Conservation (phyloP, 1,284 basidiomycete species). For the Neonothopanus nambi region DNA sequence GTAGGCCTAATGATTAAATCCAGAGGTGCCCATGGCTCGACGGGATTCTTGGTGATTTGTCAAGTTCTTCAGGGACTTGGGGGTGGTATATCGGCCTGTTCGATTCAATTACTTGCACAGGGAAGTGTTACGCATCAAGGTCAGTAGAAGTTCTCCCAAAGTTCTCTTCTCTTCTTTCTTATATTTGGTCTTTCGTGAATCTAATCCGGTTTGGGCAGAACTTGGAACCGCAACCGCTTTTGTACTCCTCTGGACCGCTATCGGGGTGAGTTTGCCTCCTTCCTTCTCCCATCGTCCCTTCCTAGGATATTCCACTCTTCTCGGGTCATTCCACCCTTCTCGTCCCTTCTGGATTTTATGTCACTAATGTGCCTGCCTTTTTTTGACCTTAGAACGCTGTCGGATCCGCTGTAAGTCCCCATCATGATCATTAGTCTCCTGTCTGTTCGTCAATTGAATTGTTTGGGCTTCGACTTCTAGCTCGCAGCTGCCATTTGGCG, state of each 20-base stretch:
- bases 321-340: no score
- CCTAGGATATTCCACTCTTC: no score
- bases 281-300: no score
- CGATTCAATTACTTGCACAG: slow-evolving; percentile 6
- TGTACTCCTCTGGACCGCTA: slow-evolving; percentile 7
- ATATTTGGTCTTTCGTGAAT: no score
- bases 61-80: slow-evolving; percentile 11
- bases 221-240: slow-evolving; percentile 9
- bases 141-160: neutral
- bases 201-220: no score
- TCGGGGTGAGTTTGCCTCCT: slow-evolving; percentile 1
- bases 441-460: no score
- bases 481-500: slow-evolving; percentile 10
- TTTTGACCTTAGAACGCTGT: slow-evolving; percentile 4
- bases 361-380: neutral
- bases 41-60: slow-evolving; percentile 10
- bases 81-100: slow-evolving; percentile 8
- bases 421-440: no score
- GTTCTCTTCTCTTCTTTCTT: no score
- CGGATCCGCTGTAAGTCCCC: slow-evolving; percentile 1
- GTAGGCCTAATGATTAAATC: slow-evolving; percentile 11
- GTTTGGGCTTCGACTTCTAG: no score
- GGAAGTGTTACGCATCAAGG: slow-evolving; percentile 8
- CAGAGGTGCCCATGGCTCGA: slow-evolving; percentile 7
- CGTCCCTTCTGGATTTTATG: no score